Conservation (phyloP, 2,329 filamentous ascomycete genomes). For the Arthrobotrys sinensis region DNA sequence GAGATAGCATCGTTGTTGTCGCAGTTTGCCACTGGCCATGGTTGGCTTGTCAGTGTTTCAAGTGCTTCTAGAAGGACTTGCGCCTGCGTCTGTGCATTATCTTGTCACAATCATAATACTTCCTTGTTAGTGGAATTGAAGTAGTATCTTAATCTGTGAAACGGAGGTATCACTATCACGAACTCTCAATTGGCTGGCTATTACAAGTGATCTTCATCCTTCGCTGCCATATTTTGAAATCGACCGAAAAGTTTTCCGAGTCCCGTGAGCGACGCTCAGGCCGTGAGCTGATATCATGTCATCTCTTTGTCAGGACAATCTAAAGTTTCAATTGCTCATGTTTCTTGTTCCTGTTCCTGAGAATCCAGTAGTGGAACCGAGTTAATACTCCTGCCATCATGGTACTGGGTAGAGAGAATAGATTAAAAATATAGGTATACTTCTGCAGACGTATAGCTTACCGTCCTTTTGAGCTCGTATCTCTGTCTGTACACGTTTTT, state of each 20-base stretch:
- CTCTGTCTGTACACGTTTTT: conserved; percentile 36
- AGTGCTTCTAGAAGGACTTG: conserved; percentile 46
- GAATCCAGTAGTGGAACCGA: conserved; percentile 56
- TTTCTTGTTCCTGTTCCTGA: conserved; percentile 36
- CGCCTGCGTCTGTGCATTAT: conserved; percentile 28
- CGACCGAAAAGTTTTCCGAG: conserved; percentile 3
- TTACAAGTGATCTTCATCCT: conserved; percentile 41
- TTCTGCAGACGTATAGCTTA: conserved; percentile 14
- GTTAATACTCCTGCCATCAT: conserved; percentile 51
- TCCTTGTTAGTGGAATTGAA: not conserved
- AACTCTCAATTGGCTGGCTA: conserved; percentile 49
- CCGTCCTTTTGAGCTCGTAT: conserved; percentile 36
- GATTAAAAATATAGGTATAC: conserved; percentile 43
- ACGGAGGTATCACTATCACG: conserved; percentile 29
- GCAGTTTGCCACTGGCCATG: conserved; percentile 31
- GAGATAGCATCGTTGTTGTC: conserved; percentile 16
- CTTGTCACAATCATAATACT: conserved; percentile 16
- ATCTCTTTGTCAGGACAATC: conserved; percentile 53
- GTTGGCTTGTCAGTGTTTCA: conserved; percentile 37
- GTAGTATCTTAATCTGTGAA: conserved; percentile 4
- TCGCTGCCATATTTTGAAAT: conserved; percentile 21
- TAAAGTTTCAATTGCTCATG: conserved; percentile 27
- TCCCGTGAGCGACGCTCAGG: conserved; percentile 57
- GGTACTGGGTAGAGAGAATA: conserved; percentile 47
- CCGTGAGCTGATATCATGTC: conserved; percentile 36